Evolutionary conservation across 2,329 filamentous ascomycete species (phyloP).

Genomic region (Fusarium proliferatum): DNA sequence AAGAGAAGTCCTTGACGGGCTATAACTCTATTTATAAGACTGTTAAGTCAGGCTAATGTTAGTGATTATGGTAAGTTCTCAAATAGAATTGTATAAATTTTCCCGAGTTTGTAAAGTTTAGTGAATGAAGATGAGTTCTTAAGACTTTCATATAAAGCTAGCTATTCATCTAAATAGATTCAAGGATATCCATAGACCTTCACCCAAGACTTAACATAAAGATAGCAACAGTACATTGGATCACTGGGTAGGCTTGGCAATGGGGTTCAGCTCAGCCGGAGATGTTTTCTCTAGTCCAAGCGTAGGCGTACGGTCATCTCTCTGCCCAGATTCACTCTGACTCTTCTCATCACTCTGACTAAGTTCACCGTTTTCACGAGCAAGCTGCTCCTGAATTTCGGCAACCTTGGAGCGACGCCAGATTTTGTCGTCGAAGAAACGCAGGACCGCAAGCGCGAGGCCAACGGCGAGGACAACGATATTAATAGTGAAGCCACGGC

Average conservation of each 20-base stretch:
- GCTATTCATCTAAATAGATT: rapidly evolving
- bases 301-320: background rate
- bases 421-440: constrained; percentile 57
- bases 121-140: rapidly evolving
- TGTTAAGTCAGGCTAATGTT: background rate
- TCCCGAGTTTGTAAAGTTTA: no score
- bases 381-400: constrained; percentile 8
- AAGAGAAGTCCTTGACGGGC: constrained; percentile 30
- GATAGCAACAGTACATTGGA: rapidly evolving
- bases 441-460: constrained; percentile 52
- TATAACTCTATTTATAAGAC: constrained; percentile 44
- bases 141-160: background rate
- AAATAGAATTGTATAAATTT: rapidly evolving
- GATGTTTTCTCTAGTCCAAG: constrained; percentile 8
- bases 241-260: background rate
- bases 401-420: constrained; percentile 30
- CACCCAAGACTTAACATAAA: rapidly evolving
- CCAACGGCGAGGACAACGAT: constrained; percentile 59
- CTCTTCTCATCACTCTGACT: constrained; percentile 23
- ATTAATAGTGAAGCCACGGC: constrained; percentile 60
- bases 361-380: constrained; percentile 4
- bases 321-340: background rate
- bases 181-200: background rate
- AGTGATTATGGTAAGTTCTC: rapidly evolving
- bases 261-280: constrained; percentile 3